phyloP scores from a whole-genome alignment of 495 filamentous ascomycete species.

The Daldinia concentrica region DNA sequence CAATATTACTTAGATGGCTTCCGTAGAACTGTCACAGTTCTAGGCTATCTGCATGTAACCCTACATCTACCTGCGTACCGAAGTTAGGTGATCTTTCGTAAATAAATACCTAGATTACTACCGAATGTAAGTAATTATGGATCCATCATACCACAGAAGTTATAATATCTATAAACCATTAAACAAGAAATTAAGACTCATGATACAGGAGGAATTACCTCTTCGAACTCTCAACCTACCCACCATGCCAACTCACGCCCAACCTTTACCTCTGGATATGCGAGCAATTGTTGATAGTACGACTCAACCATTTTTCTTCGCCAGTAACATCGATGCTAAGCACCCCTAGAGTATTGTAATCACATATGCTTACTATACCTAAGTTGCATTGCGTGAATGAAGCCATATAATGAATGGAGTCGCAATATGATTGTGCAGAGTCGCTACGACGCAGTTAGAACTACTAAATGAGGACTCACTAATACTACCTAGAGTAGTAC shows the following conservation, averaged over 20 bases:
- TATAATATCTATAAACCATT: not conserved
- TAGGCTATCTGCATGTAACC: conserved; percentile 27
- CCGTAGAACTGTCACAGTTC: not conserved
- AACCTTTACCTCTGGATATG: no score
- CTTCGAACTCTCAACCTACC: not conserved
- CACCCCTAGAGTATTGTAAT: not conserved
- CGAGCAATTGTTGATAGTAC: no score
- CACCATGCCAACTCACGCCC: no score
- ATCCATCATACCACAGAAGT: not conserved
- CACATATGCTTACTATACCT: not conserved
- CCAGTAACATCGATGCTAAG: not conserved
- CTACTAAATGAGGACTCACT: not conserved
- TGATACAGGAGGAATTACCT: not conserved
- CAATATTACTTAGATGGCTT: not conserved
- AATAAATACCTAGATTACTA: not conserved
- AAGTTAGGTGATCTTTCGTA: not conserved
- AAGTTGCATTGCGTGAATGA: not conserved
- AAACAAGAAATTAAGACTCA: not conserved
- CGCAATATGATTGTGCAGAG: not conserved
- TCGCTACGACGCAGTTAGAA: not conserved
- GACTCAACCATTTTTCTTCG: not conserved
- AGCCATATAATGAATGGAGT: not conserved
- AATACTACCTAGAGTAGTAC: not conserved
- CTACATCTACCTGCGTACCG: not conserved
- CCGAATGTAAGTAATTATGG: not conserved